Conservation (phyloP, 1,284 basidiomycete species). For the Schizophyllum amplum region DNA sequence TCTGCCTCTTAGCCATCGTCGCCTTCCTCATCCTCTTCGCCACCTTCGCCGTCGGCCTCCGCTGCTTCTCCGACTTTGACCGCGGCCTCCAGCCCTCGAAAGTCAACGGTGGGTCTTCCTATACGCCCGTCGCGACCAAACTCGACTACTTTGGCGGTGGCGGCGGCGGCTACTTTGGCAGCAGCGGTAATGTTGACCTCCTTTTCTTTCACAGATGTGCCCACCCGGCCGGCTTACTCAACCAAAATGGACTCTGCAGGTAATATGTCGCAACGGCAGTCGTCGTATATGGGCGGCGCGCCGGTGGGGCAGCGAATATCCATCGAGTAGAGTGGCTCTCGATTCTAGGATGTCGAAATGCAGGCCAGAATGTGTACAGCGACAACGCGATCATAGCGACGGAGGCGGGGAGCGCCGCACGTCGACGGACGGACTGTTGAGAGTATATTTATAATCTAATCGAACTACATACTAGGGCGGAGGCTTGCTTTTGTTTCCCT, state of each 20-base stretch:
- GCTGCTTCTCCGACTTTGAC: conserved; percentile 75
- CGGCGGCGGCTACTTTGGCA: too few relatives aligned
- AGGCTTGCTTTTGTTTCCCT: too few relatives aligned
- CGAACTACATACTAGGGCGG: not conserved
- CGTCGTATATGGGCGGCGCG: conserved; percentile 29
- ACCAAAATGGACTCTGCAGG: conserved; percentile 27
- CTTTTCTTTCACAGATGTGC: conserved; percentile 41
- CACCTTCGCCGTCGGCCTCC: conserved; percentile 66
- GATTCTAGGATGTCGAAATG: not conserved
- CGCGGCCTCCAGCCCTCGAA: conserved; percentile 65
- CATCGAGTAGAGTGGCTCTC: conserved; percentile 33
- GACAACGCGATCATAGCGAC: not conserved
- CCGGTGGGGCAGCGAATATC: conserved; percentile 37
- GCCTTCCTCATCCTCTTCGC: conserved; percentile 65
- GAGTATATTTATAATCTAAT: too few relatives aligned
- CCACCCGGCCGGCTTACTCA: conserved; percentile 38
- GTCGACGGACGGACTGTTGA: too few relatives aligned
- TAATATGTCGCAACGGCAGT: conserved; percentile 37
- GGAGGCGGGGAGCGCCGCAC: too few relatives aligned
- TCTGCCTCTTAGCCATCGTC: conserved; percentile 52
- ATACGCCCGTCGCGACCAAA: conserved; percentile 24
- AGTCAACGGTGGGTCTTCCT: conserved; percentile 54
- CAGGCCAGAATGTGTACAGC: not conserved
- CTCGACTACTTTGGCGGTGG: conserved; percentile 17
- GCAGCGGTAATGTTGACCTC: conserved; percentile 27